Evolutionary conservation across 352 stramenopile species (phyloP).

Genomic region (Phytophthora agathidicida): DNA sequence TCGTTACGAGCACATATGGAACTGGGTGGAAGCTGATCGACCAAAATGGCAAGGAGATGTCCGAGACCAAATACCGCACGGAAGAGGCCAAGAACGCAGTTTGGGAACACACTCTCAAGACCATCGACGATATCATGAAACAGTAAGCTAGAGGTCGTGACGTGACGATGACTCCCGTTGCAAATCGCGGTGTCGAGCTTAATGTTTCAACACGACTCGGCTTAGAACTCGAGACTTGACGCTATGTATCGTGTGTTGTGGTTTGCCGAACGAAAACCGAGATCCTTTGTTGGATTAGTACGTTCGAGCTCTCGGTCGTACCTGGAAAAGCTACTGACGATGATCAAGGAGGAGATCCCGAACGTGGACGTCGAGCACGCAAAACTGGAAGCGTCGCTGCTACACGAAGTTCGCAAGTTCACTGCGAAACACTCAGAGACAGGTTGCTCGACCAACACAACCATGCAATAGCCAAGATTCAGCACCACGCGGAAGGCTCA

Average conservation of each 20-base stretch:
- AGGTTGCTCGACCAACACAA: too few relatives aligned
- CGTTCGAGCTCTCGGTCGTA: conserved; percentile 24
- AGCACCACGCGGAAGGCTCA: too few relatives aligned
- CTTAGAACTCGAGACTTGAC: too few relatives aligned
- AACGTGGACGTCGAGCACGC: conserved; percentile 19
- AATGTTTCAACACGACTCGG: too few relatives aligned
- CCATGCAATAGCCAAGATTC: too few relatives aligned
- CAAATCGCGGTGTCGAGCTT: too few relatives aligned
- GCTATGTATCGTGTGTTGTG: too few relatives aligned
- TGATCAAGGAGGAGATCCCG: conserved; percentile 19
- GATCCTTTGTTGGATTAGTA: too few relatives aligned
- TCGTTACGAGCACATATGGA: conserved; percentile 20
- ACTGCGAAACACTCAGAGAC: conserved; percentile 8
- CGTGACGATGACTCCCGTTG: too few relatives aligned
- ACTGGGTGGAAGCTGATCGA: conserved; percentile 29
- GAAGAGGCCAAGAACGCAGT: conserved; percentile 26
- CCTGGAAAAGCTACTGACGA: conserved; percentile 5
- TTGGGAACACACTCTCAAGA: conserved; percentile 24
- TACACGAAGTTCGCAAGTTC: conserved; percentile 26
- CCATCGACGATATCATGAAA: conserved; percentile 26
- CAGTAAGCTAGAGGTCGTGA: too few relatives aligned
- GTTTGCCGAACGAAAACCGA: too few relatives aligned
- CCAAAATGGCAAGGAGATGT: conserved; percentile 15
- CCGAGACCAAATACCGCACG: conserved; percentile 27
- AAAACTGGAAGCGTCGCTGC: conserved; percentile 15